Evolutionary conservation across 2,329 filamentous ascomycete genomes (phyloP).

Genomic region (Exophiala sideris): DNA sequence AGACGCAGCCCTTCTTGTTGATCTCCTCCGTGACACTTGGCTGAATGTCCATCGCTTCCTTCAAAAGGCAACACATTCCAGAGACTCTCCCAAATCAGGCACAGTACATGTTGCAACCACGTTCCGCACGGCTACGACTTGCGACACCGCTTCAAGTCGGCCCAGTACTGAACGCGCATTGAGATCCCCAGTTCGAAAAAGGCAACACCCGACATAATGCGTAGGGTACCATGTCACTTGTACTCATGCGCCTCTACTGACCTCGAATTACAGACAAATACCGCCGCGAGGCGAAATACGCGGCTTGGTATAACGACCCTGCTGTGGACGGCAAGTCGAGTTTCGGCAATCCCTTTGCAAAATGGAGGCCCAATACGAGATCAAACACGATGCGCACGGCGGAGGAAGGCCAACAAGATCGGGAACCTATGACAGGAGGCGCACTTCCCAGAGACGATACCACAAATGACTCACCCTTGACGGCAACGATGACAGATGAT

Average conservation of each 20-base stretch:
- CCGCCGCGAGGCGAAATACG: slow-evolving; percentile 23
- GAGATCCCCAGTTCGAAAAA: not conserved
- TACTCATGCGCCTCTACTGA: not conserved
- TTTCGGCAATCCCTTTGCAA: slow-evolving; percentile 22
- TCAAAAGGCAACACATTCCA: too few species aligned
- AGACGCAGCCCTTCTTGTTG: too few species aligned
- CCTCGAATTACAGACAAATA: slow-evolving; percentile 21
- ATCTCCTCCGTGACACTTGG: too few species aligned
- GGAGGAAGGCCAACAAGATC: slow-evolving; percentile 15
- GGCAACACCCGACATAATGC: slow-evolving; percentile 10
- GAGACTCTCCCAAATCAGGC: too few species aligned
- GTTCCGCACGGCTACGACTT: too few species aligned
- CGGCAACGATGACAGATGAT: slow-evolving; percentile 14
- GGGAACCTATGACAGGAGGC: not conserved
- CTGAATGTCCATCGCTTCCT: too few species aligned
- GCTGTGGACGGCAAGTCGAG: slow-evolving; percentile 13
- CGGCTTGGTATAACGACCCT: slow-evolving; percentile 26
- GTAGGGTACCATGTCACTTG: slow-evolving; percentile 9
- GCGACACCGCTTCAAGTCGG: too few species aligned
- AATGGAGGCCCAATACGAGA: slow-evolving; percentile 14
- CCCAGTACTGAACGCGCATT: too few species aligned
- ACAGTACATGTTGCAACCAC: too few species aligned
- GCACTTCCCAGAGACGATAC: not conserved
- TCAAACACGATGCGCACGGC: slow-evolving; percentile 8
- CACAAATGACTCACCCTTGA: slow-evolving; percentile 7